phyloP scores from a whole-genome alignment of 306 rosid genomes.

The Castanopsis chinensis region DNA sequence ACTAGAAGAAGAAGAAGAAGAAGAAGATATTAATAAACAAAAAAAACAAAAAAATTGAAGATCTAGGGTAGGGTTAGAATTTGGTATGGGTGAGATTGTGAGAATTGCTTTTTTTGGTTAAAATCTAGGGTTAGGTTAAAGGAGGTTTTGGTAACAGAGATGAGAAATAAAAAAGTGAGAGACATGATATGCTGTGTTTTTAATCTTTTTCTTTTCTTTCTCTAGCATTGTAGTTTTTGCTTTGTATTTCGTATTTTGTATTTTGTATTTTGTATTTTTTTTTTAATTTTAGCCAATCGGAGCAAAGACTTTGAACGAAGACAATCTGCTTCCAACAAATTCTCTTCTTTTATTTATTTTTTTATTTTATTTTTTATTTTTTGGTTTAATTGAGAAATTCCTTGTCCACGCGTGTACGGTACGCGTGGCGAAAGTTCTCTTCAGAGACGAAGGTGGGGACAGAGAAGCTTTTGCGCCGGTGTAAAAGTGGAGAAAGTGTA shows the following conservation, averaged over 20 bases:
- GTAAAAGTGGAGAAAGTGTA: too few relatives aligned
- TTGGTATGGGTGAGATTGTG: too few relatives aligned
- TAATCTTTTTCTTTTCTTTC: conserved; percentile 16
- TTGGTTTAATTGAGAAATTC: not conserved
- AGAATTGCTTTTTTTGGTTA: not conserved
- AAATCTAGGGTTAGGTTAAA: conserved; percentile 33
- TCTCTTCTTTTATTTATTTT: not conserved
- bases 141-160: conserved; percentile 7
- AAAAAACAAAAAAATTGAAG: not conserved
- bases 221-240: conserved; percentile 15
- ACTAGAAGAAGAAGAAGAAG: not conserved
- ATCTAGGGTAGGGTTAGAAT: conserved; percentile 24
- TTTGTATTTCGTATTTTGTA: not conserved
- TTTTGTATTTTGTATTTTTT: not conserved
- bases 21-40: too few relatives aligned
- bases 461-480: conserved; percentile 1
- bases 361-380: not conserved
- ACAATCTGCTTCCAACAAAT: not conserved
- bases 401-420: conserved; percentile 29
- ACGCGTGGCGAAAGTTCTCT: conserved; percentile 29
- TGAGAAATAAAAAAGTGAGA: not conserved
- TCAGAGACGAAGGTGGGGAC: not conserved
- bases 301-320: not conserved
- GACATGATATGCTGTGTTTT: not conserved
- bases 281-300: not conserved